Conservation (phyloP, 2,329 filamentous ascomycete genomes). For the Fusarium bactridioides region DNA sequence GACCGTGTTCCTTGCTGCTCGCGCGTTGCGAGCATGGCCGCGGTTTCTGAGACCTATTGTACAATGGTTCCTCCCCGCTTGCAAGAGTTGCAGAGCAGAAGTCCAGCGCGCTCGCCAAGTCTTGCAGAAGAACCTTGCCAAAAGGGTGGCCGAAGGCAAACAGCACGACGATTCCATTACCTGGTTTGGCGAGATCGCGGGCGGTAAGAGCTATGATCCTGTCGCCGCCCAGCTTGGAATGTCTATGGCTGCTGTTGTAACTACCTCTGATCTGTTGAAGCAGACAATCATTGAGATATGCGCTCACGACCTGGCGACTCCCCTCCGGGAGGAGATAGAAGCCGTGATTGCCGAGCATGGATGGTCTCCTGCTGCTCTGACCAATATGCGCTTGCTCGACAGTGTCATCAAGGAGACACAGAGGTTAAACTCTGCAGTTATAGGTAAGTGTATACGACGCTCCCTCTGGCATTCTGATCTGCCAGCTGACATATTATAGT, state of each 20-base stretch:
- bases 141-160: neutral
- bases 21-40: neutral
- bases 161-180: neutral
- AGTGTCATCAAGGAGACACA: neutral
- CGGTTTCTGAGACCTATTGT: neutral
- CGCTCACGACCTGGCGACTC: neutral
- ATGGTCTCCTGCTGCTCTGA: neutral
- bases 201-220: neutral
- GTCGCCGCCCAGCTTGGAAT: neutral
- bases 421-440: neutral
- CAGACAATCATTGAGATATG: neutral
- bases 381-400: neutral
- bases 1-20: neutral
- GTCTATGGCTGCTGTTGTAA: neutral
- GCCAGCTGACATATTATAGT: rapidly evolving
- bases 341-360: neutral
- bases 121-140: neutral
- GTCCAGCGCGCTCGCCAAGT: neutral
- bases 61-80: neutral
- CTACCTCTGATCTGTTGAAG: neutral
- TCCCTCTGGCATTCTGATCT: rapidly evolving
- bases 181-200: neutral
- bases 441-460: neutral
- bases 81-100: neutral
- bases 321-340: neutral